Conservation (phyloP, 2,329 filamentous ascomycete species). For the Aspergillus quadricinctus region DNA sequence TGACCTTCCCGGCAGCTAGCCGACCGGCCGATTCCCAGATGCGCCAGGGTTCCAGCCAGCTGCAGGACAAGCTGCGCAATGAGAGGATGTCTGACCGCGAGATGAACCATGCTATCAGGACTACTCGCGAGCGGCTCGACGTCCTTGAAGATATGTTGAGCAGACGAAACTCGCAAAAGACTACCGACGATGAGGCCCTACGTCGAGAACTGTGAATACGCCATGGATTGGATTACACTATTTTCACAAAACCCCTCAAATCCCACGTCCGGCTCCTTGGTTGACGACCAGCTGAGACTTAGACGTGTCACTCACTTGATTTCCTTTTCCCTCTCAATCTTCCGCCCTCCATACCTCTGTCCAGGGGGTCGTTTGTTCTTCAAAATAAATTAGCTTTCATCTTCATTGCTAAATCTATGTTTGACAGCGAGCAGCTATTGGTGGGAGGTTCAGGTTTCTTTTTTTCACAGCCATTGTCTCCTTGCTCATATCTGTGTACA, state of each 20-base stretch:
- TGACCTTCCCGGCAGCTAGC: constrained; percentile 34
- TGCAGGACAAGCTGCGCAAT: constrained; percentile 51
- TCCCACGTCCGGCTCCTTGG: not conserved
- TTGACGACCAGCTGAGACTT: not conserved
- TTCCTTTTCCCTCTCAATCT: not conserved
- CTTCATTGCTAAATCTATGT: not conserved
- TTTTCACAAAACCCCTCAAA: not conserved
- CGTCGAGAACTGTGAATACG: constrained; percentile 21
- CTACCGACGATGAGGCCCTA: constrained; percentile 13
- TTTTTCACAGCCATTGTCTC: constrained; percentile 1
- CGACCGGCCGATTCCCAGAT: constrained; percentile 35
- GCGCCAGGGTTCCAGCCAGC: constrained; percentile 33
- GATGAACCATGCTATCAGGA: constrained; percentile 72
- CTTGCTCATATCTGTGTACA: not conserved
- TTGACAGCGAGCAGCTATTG: not conserved
- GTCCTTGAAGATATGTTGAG: constrained; percentile 70
- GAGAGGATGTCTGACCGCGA: constrained; percentile 69
- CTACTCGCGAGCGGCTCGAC: constrained; percentile 80
- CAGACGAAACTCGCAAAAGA: constrained; percentile 44
- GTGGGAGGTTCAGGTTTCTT: not conserved
- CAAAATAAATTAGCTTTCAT: not conserved
- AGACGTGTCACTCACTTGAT: constrained; percentile 1
- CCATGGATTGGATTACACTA: not conserved
- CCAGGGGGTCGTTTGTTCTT: not conserved
- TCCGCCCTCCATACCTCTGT: not conserved